These are phyloP conservation scores for Colletotrichum sublineola DNA, from an alignment of 2,329 filamentous ascomycete species.

Conservation along the genomic window DNA sequence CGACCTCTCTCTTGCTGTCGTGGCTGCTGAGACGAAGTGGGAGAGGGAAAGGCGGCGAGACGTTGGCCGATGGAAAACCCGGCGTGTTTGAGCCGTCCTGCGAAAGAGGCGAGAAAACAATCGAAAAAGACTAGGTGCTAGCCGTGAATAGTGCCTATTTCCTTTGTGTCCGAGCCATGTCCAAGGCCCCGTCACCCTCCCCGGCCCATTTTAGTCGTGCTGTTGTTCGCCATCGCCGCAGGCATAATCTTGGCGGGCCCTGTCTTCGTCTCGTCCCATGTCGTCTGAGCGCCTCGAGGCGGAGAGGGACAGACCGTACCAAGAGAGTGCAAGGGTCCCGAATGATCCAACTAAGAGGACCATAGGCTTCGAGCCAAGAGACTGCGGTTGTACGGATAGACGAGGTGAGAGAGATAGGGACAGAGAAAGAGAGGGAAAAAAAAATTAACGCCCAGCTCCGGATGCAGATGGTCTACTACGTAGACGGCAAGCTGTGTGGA, in stretches of 20 bases:
- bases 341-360: constrained; percentile 1
- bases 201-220: constrained; percentile 9
- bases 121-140: constrained; percentile 13
- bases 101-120: constrained; percentile 21
- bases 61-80: background rate
- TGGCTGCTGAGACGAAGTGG: constrained; percentile 1
- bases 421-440: background rate
- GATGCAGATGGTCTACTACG: background rate
- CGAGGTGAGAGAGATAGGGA: background rate
- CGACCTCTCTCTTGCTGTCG: constrained; percentile 2
- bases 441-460: constrained; percentile 6
- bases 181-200: constrained; percentile 19
- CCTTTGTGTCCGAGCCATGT: constrained; percentile 25
- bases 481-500: constrained; percentile 34
- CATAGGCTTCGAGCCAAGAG: constrained; percentile 16
- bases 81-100: background rate
- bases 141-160: constrained; percentile 11
- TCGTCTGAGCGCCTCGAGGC: background rate
- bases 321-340: background rate
- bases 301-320: background rate
- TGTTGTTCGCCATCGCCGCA: constrained; percentile 10
- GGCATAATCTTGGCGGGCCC: background rate
- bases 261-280: background rate
- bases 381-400: background rate
- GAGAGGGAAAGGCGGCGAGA: constrained; percentile 10